phyloP scores from a whole-genome alignment of 2,329 filamentous ascomycete species.

The Fusarium xylarioides region DNA sequence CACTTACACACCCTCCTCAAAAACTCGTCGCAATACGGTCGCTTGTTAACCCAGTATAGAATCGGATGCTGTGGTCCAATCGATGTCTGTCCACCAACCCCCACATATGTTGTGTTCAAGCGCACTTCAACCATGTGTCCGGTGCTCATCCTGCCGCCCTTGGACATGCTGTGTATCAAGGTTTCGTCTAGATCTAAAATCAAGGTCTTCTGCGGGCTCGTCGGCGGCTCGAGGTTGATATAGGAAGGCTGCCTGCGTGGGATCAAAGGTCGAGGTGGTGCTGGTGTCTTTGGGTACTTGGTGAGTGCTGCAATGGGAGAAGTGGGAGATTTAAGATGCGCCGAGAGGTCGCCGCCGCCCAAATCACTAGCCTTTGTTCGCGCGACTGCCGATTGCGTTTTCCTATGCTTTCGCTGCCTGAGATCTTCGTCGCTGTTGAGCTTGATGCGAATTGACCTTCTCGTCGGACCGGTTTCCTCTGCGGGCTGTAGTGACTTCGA shows the following conservation, averaged over 20 bases:
- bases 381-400: slow-evolving; percentile 61
- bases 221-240: slow-evolving; percentile 66
- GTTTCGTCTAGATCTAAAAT: slow-evolving; percentile 97
- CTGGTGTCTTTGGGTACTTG: slow-evolving; percentile 89
- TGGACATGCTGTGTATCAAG: slow-evolving; percentile 96
- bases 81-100: slow-evolving; percentile 71
- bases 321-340: slow-evolving; percentile 92
- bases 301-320: slow-evolving; percentile 82
- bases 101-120: slow-evolving; percentile 76
- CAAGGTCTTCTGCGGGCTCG: slow-evolving; percentile 84
- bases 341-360: slow-evolving; percentile 65
- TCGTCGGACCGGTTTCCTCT: slow-evolving; percentile 71
- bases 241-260: slow-evolving; percentile 92
- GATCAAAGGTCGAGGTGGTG: slow-evolving; percentile 88
- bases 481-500: slow-evolving; percentile 68
- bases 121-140: slow-evolving; percentile 99
- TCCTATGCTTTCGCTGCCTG: slow-evolving; percentile 76
- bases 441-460: slow-evolving; percentile 90
- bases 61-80: slow-evolving; percentile 86
- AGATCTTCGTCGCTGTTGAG: slow-evolving; percentile 82
- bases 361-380: slow-evolving; percentile 54
- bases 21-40: slow-evolving; percentile 96
- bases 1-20: slow-evolving; percentile 91
- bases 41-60: slow-evolving; percentile 98
- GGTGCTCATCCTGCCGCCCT: slow-evolving; percentile 92